Evolutionary conservation across 2,329 filamentous ascomycete genomes (phyloP), one percentile per base, ranked within the genome.

Genomic region (Aspergillus sp.): DNA sequence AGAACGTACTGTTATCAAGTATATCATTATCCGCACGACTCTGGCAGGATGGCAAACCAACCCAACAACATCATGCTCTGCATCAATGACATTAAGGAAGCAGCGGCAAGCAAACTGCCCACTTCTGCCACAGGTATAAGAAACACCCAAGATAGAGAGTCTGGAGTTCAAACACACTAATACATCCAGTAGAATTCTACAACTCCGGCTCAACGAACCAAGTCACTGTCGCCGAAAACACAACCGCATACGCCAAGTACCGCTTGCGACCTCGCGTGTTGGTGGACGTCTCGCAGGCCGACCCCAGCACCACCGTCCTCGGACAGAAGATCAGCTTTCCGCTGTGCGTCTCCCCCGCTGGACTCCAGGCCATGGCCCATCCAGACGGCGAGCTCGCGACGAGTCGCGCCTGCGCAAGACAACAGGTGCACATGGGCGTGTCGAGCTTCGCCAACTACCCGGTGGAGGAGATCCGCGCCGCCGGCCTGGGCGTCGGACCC

Each of bases 281-380:
- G 1, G 62, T 65, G 17, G 67, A 79, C 56, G 74, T 73, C 7
- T 70, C 73, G 50, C 71, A 74, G 49, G 71, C 76, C 47, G 64
- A 70, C 51, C 75, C 73, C 1, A 70, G 67, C 0, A 76, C 73
- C 1, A 69, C 63, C 0, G 68, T 81, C 4, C 76, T 80, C 23
- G 77, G 76, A 5, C 53, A 53, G 55, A 50, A 58, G 49, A 71
- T 79, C 51, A 58, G 68, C 1, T 73, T 83, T 11, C 81, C 82
- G 0, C 65, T 85, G 1, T 78, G 78, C 14, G 74, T 83, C n/a
- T 74, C 76, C 1, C 81, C 80, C 0, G 74, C 79, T 0, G 81
- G 78, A 1, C 75, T 81, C 66, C 81, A 83, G 57, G 68, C 67
- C 17, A 70, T 82, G 45, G 80, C 80, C 1, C 80, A 82, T 53